Evolutionary conservation across 176 grass and related monocot genomes (phyloP), one percentile per base, ranked within the genome.

Genomic region (Hyparrhenia diplandra): DNA sequence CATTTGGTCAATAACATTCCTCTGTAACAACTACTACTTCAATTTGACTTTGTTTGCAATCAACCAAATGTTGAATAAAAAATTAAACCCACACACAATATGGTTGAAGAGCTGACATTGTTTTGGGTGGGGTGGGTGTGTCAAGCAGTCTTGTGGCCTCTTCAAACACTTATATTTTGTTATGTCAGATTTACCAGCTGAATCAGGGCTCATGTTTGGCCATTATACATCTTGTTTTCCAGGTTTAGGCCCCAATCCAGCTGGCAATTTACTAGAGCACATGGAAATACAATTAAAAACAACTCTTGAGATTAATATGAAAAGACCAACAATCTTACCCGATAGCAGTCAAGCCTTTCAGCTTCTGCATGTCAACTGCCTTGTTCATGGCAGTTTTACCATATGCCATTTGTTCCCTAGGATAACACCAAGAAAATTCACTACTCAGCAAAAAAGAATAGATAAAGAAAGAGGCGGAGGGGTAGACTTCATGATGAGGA

Each of bases 381-480:
- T 86, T 98, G 78, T 95, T 95, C 74, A 73, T 84, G 32, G 88
- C 78, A 88, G 96, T 95, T 81, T 54, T 89, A 70, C 96, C 96
- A 31, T 95, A 93, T 52, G 4, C 69, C 86, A 74, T 92, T 74
- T 98, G 96, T 79, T 98, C 90, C 76, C 96, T 98, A 34, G 6
- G 43, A 69, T 69, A 76, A 62, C 35, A 75, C 63, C 3, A 42
- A 71, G 32, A 11, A 51, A 84, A 21, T 24, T 69, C 42, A 93
- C 16, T 60, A 49, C 45, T 74, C 25, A 65, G 43, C 18, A 5
- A 69, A 5, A 5, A 80, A 85, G 17, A 72, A n/a, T n/a, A n/a
- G 17, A 42, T 52, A 11, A 31, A 59, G 4, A 61, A 64, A 46
- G 75, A 77, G 32, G 61, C 1, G 27, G 20, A 85, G 40, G 45